Evolutionary conservation across 169 alveolate genomes (phyloP).

Genomic region (Eimeria acervulina): DNA sequence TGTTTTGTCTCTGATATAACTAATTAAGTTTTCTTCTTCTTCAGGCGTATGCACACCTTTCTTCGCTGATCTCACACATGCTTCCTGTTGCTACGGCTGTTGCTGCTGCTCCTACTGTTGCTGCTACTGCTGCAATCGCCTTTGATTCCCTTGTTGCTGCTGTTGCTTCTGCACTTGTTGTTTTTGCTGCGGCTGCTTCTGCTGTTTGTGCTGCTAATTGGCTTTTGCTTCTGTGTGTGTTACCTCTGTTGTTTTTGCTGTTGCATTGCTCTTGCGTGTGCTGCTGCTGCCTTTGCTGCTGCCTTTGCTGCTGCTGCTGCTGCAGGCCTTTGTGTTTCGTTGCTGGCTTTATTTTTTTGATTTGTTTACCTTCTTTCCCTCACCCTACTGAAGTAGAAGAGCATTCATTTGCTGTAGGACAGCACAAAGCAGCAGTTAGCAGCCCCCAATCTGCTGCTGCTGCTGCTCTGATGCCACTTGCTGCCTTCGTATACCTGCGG

Average conservation of each 20-base stretch:
- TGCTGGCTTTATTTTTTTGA: not conserved
- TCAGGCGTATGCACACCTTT: not conserved
- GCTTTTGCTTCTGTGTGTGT: not conserved
- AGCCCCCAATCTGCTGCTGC: not conserved
- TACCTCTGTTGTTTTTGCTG: not conserved
- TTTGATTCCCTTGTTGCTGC: not conserved
- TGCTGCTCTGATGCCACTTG: not conserved
- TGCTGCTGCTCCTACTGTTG: not conserved
- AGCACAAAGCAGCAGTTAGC: constrained; percentile 8
- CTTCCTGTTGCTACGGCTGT: not conserved
- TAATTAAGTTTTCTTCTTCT: not conserved
- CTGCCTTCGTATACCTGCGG: not conserved
- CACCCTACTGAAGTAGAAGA: constrained; percentile 32
- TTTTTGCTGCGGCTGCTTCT: too few species aligned
- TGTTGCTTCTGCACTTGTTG: not conserved
- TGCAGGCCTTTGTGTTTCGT: constrained; percentile 14
- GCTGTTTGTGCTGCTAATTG: not conserved
- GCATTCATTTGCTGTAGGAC: constrained; percentile 43
- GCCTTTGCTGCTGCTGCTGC: constrained; percentile 49
- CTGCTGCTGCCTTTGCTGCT: constrained; percentile 2
- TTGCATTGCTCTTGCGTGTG: not conserved
- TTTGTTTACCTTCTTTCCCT: constrained; percentile 9
- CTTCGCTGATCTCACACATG: too few species aligned
- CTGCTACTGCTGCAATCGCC: not conserved
- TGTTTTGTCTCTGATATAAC: not conserved